A percentile compares a stretch with the other conserved stretches of the same genome.
phyloP scores from a whole-genome alignment of 768 basidiomycete genomes.

The Agrocybe pediades region DNA sequence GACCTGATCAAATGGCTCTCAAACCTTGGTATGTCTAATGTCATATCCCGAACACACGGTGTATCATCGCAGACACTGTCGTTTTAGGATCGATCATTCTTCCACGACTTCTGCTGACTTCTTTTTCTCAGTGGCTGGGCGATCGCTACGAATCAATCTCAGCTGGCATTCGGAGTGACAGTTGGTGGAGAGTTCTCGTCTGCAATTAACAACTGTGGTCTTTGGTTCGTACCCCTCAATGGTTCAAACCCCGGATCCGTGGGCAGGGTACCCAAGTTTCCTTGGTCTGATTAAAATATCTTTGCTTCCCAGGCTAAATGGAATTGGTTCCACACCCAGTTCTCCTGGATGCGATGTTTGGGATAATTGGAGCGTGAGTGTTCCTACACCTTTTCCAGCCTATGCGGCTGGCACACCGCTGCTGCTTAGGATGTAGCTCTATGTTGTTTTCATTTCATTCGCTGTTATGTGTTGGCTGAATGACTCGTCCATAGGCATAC shows the following conservation, averaged over 20 bases:
- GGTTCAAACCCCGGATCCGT: slow-evolving; percentile 6
- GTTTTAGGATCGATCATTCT: slow-evolving; percentile 11
- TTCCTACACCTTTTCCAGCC: neutral
- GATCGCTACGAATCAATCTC: slow-evolving; percentile 58
- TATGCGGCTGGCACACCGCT: neutral
- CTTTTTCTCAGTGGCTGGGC: slow-evolving; percentile 44
- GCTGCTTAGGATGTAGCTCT: slow-evolving; percentile 1
- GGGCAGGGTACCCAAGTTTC: slow-evolving; percentile 8
- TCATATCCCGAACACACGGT: slow-evolving; percentile 13
- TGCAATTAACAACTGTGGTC: slow-evolving; percentile 77
- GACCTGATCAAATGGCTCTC: slow-evolving; percentile 38
- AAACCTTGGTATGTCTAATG: slow-evolving; percentile 48
- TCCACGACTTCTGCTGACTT: slow-evolving; percentile 21
- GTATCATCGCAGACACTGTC: slow-evolving; percentile 15
- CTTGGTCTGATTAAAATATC: slow-evolving; percentile 13
- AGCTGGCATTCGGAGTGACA: slow-evolving; percentile 75
- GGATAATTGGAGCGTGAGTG: slow-evolving; percentile 47
- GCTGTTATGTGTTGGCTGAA: neutral
- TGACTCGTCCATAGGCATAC: slow-evolving; percentile 52
- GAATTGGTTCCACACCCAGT: slow-evolving; percentile 39
- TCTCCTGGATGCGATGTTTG: slow-evolving; percentile 38
- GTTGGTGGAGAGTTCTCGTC: slow-evolving; percentile 83
- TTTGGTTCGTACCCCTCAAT: slow-evolving; percentile 44
- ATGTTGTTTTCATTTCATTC: slow-evolving; percentile 5
- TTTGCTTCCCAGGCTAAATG: slow-evolving; percentile 40